phyloP scores from a whole-genome alignment of 73 alveolate species.

The Loxodes magnus region DNA sequence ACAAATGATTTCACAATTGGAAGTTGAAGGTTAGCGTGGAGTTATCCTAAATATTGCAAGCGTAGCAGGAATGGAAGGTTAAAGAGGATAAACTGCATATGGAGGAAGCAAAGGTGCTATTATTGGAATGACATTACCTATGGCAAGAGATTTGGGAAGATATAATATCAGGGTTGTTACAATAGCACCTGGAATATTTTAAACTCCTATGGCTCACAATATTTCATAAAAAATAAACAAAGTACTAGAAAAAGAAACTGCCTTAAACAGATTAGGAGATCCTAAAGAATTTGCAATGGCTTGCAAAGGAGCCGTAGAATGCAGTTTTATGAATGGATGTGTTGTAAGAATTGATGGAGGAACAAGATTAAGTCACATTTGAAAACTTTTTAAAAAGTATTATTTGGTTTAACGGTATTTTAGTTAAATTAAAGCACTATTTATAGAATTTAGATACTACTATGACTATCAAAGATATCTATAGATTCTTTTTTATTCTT shows the following conservation, averaged over 20 bases:
- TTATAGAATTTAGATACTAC: no score
- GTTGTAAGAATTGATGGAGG: slow-evolving; percentile 79
- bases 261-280: slow-evolving; percentile 61
- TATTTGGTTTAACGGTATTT: no score
- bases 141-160: slow-evolving; percentile 88
- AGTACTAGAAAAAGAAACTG: slow-evolving; percentile 38
- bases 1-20: slow-evolving; percentile 45
- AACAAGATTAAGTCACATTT: slow-evolving; percentile 7
- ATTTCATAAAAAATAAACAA: slow-evolving; percentile 33
- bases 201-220: slow-evolving; percentile 59
- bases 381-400: not conserved
- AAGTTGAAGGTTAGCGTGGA: slow-evolving; percentile 66
- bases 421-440: no score
- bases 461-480: no score
- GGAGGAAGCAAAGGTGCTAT: slow-evolving; percentile 85
- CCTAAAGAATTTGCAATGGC: slow-evolving; percentile 75
- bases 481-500: no score
- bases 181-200: slow-evolving; percentile 80
- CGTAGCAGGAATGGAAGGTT: slow-evolving; percentile 83
- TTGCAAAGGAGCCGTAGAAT: slow-evolving; percentile 34
- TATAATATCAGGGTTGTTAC: slow-evolving; percentile 71
- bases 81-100: slow-evolving; percentile 74
- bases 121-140: slow-evolving; percentile 77
- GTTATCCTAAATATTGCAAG: slow-evolving; percentile 70
- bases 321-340: slow-evolving; percentile 58